Base-by-base conservation (phyloP, 345 rosid genomes). In the Nephelium lappaceum region DNA sequence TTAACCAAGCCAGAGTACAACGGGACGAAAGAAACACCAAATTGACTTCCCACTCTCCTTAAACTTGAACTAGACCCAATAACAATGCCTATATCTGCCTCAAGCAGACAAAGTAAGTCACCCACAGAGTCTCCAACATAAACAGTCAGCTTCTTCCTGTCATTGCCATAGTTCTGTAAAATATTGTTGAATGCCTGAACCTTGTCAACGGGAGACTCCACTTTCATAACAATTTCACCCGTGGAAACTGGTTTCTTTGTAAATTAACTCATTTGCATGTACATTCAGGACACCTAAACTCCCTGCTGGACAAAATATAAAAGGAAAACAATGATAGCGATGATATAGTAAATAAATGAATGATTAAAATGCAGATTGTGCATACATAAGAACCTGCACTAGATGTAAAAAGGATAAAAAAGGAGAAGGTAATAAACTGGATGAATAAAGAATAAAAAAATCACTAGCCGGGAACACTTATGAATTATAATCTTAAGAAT, bases 1-100 rank as follows among this genome's bases (percentile, higher is more conserved):
- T 88, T 74, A 38, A 97, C 90, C 78, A 91, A 76, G 69, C 92
- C 96, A 6, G 88, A 82, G 80, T 81, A 93, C 79, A 97, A 76
- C 14, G 97, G 98, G 23, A 93, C 87, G 75, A 94, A 96, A n/a
- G 99, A 89, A 68, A 96, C 87, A 24, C 98, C 99, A 74, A 88
- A 94, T 74, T 89, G 94, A 73, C 82, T 80, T 77, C 95, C 98
- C 67, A 96, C 87, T 81, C 86, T 89, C 85, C 97, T 88, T 65
- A 96, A 88, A 89, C 97, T 96, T 73, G 91, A 78, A 69, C 99
- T 93, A 45, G 93, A 86, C 63, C 94, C 91, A 71, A 96, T 80
- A 69, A 96, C 98, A 49, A 94, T 94, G 58, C 97, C 99, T 76
- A 96, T 90, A 72, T 96, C 99, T 15, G 98, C 99, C 85, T 89